Evolutionary conservation across 1,284 basidiomycete species (phyloP).

Genomic region (Apiotrichum siamense): DNA sequence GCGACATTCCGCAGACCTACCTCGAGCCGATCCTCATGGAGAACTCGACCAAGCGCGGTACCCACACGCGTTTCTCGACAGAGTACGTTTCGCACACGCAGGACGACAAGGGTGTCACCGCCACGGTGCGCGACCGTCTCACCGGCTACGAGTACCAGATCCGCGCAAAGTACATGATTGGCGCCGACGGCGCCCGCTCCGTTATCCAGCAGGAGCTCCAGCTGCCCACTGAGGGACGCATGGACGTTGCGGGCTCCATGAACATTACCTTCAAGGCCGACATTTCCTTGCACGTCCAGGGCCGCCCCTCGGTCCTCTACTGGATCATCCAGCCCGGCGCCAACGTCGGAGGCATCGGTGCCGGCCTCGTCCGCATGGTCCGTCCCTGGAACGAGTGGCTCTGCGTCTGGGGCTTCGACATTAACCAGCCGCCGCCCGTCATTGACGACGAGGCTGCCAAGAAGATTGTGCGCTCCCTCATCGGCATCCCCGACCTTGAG

Average conservation of each 20-base stretch:
- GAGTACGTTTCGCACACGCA: slow-evolving; percentile 17
- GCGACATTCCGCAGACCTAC: slow-evolving; percentile 18
- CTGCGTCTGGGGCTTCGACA: slow-evolving; percentile 15
- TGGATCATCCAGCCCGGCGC: slow-evolving; percentile 18
- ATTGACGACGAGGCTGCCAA: slow-evolving; percentile 8
- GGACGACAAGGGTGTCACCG: slow-evolving; percentile 9
- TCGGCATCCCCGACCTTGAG: slow-evolving; percentile 16
- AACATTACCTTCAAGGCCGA: slow-evolving; percentile 20
- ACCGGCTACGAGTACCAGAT: slow-evolving; percentile 12
- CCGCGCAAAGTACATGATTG: slow-evolving; percentile 14
- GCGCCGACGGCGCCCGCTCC: slow-evolving; percentile 13
- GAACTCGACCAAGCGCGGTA: slow-evolving; percentile 11
- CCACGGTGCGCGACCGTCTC: slow-evolving; percentile 13
- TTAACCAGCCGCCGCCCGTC: slow-evolving; percentile 7
- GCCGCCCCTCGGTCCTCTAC: slow-evolving; percentile 13
- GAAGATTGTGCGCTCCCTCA: slow-evolving; percentile 10
- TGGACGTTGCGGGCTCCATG: slow-evolving; percentile 18
- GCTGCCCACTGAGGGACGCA: slow-evolving; percentile 10
- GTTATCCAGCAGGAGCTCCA: slow-evolving; percentile 10
- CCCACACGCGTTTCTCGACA: slow-evolving; percentile 14
- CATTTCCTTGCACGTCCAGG: slow-evolving; percentile 3
- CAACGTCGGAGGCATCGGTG: slow-evolving; percentile 16
- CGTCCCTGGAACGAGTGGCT: slow-evolving; percentile 19
- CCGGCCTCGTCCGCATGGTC: slow-evolving; percentile 15
- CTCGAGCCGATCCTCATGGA: slow-evolving; percentile 14